A percentile compares a stretch with the other conserved stretches of the same genome.
phyloP scores from a whole-genome alignment of 345 rosid genomes.

The Sonneratia alba region DNA sequence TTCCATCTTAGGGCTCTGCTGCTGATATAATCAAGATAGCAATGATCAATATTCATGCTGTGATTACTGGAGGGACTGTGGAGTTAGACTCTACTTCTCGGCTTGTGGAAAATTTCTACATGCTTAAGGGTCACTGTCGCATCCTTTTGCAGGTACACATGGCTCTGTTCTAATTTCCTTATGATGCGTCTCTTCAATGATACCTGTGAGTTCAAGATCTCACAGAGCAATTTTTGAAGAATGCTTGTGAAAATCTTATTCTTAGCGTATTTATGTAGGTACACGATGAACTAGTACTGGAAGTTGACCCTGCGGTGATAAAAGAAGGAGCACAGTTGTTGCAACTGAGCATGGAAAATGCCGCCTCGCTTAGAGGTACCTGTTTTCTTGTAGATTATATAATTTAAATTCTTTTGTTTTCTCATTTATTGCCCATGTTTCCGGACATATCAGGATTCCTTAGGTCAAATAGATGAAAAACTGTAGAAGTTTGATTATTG shows the following conservation, averaged over 20 bases:
- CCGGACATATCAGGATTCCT: not conserved
- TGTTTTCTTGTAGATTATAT: not conserved
- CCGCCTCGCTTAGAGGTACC: constrained; percentile 58
- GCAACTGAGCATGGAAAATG: constrained; percentile 70
- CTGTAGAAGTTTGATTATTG: constrained; percentile 4
- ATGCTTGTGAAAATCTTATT: not conserved
- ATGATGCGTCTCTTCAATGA: not conserved
- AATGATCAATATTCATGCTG: constrained; percentile 63
- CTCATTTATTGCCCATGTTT: not conserved
- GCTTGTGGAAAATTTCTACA: constrained; percentile 36
- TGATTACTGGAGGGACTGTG: constrained; percentile 41
- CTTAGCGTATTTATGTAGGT: constrained; percentile 32
- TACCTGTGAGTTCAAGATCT: not conserved
- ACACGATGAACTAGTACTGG: constrained; percentile 87
- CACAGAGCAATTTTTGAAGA: not conserved
- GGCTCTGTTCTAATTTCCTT: not conserved
- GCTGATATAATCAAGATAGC: constrained; percentile 96
- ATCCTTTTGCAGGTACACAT: constrained; percentile 72
- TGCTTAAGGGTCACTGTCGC: constrained; percentile 68
- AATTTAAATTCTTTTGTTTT: not conserved
- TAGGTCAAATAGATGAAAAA: not conserved
- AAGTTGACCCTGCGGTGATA: constrained; percentile 60
- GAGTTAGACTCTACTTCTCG: constrained; percentile 29
- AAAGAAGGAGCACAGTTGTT: constrained; percentile 70
- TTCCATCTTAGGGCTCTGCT: constrained; percentile 65